Base-by-base conservation (phyloP, 1,284 basidiomycete genomes). In the Ustilago sp. region DNA sequence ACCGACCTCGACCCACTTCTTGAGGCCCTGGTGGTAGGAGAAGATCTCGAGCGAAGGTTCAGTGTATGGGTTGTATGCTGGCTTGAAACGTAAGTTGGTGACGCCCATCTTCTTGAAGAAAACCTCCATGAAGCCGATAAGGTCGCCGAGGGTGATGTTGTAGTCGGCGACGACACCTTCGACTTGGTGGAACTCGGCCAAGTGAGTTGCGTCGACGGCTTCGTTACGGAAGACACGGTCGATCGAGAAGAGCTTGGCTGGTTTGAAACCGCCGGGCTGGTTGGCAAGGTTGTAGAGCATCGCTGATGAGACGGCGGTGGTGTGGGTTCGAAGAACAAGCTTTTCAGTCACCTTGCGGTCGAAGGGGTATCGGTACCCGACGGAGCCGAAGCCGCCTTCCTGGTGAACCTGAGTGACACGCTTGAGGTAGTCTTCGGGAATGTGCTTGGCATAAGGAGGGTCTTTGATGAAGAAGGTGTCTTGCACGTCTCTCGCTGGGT, bases 71-170 rank as follows among this genome's bases (percentile, higher is more conserved):
- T 96, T 96, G 87, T 95, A 96, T 3, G 94, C 94, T 17, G 97
- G 97, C 88, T 98, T 99, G 92, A 99, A 98, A 72, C 95, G 90
- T 28, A 99, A 89, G 85, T 94, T 91, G 79, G 92, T 90, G 81
- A 98, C 93, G 59, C 97, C 97, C 93, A 98, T 98, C 88, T 99
- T 99, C 79, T 89, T 91, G 90, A 99, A 99, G 89, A 99, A 99
- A 51, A 84, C 78, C 63, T 85, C 80, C 83, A 85, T 85, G 68
- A 82, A 83, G 13, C 95, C 95, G 80, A 99, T 98, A 69, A 99
- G 88, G 87, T 99, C 95, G 17, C 95, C 97, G n/a, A 99, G 89
- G 2, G 96, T 99, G 71, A 99, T 89, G 72, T 92, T 91, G 80
- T 92, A 91, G 88, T 99, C 97, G 15, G 97, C 97, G 15, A 99